Evolutionary conservation across 1,284 basidiomycete species (phyloP), one percentile per base, ranked within the genome.

Genomic region (Malassezia brasiliensis): DNA sequence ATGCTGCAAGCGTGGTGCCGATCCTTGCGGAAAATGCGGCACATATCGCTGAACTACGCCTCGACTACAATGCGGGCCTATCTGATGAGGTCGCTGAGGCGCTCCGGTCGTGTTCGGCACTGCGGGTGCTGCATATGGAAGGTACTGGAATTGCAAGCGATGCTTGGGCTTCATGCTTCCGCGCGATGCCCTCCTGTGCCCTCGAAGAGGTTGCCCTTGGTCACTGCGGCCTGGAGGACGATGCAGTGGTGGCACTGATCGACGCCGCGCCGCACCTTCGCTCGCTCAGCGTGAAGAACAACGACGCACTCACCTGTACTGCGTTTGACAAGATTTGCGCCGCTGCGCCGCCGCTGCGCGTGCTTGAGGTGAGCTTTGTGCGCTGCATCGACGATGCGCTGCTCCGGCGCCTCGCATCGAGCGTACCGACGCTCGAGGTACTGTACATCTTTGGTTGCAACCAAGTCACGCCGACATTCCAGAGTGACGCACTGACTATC

Each of bases 351-450:
- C 50, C 41, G 8, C 67, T 96, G 63, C 77, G 76, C 60, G 79
- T 77, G 67, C 68, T 96, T 34, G 88, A 98, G 68, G 74, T 94
- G 6, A 85, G 90, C 1, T 98, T 88, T 81, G 91, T 90, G 62
- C 78, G 93, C 39, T 80, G 82, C 35, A 80, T 88, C 31, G 86
- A 91, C 62, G 87, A 98, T 74, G 89, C 85, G 67, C 79, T 86
- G 1, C 76, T 96, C 58, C 85, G 87, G 73, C 79, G 76, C 19
- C 77, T 89, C 66, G 72, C 89, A 15, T 39, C 53, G 5, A 56
- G 60, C 10, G 50, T 69, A n/a, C 49, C 48, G 3, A 60, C 49
- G 37, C 31, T 77, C 19, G 58, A 65, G 50, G 60, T 54, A 44
- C 50, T 76, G 22, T 69, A 64, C 47, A 61, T 76, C 14, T 76